Evolutionary conservation across 2,329 filamentous ascomycete genomes (phyloP).

Genomic region (Cryphonectria radicalis): DNA sequence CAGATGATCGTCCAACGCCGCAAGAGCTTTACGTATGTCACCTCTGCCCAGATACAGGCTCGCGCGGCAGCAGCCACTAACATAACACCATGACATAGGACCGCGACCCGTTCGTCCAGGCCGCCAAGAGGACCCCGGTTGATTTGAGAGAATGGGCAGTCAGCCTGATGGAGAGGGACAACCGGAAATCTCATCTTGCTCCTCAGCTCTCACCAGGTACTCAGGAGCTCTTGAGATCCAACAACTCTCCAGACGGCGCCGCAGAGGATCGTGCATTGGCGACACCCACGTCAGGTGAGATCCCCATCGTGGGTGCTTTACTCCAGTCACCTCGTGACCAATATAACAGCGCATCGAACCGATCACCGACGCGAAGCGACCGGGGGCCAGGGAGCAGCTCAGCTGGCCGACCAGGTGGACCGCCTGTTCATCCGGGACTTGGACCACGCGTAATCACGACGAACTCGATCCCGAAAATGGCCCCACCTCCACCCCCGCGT

Average conservation of each 20-base stretch:
- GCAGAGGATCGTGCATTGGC: conserved; percentile 53
- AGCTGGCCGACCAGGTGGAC: conserved; percentile 50
- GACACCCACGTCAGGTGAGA: conserved; percentile 74
- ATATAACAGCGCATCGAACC: conserved; percentile 48
- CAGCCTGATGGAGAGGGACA: conserved; percentile 90
- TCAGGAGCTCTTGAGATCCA: conserved; percentile 71
- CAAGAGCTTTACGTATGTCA: conserved; percentile 84
- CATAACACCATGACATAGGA: conserved; percentile 58
- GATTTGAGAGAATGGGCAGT: conserved; percentile 93
- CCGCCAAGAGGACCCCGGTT: conserved; percentile 94
- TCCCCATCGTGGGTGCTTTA: conserved; percentile 66
- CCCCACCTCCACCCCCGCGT: conserved; percentile 37
- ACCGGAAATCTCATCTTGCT: conserved; percentile 90
- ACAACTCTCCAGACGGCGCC: conserved; percentile 60
- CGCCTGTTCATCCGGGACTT: conserved; percentile 55
- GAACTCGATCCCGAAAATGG: conserved; percentile 56
- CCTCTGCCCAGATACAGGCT: neutral
- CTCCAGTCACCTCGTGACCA: conserved; percentile 56
- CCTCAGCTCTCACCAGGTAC: conserved; percentile 80
- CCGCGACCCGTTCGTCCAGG: conserved; percentile 90
- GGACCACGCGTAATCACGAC: conserved; percentile 56
- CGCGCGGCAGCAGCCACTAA: conserved; percentile 4
- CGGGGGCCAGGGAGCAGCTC: conserved; percentile 43
- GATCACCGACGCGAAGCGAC: conserved; percentile 57
- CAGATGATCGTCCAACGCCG: conserved; percentile 86